These are phyloP conservation scores for Rhizopogon roseolus DNA, from an alignment of 768 basidiomycete genomes.

Conservation along the genomic window DNA sequence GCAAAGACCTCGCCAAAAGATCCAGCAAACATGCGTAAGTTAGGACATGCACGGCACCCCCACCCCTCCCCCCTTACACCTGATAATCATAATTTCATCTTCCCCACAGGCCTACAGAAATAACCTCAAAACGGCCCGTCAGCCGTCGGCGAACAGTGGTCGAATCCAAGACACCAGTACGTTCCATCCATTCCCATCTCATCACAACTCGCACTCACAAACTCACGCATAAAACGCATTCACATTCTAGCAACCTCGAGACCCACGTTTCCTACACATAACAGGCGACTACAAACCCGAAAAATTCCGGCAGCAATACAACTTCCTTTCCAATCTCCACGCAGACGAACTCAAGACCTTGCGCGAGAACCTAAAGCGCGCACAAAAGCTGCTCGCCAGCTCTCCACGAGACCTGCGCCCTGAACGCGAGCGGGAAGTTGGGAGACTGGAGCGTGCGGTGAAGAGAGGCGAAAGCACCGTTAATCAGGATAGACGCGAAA, in stretches of 20 bases:
- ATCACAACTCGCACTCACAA: neutral
- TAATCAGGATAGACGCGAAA: slow-evolving; percentile 65
- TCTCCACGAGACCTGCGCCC: slow-evolving; percentile 56
- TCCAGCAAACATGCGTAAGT: slow-evolving; percentile 83
- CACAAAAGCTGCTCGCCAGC: slow-evolving; percentile 55
- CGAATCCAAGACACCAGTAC: slow-evolving; percentile 59
- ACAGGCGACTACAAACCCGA: slow-evolving; percentile 63
- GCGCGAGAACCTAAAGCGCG: slow-evolving; percentile 60
- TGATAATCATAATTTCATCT: neutral
- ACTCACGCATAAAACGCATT: neutral
- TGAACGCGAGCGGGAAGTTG: slow-evolving; percentile 65
- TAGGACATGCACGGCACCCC: slow-evolving; percentile 13
- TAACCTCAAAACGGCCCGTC: slow-evolving; percentile 83
- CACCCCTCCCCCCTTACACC: neutral
- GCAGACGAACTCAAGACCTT: slow-evolving; percentile 60
- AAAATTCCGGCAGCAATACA: slow-evolving; percentile 67
- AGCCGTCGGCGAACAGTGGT: slow-evolving; percentile 66
- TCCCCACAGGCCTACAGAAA: slow-evolving; percentile 62
- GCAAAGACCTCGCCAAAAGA: slow-evolving; percentile 52
- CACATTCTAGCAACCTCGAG: slow-evolving; percentile 59
- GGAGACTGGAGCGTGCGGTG: slow-evolving; percentile 64
- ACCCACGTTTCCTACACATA: slow-evolving; percentile 80
- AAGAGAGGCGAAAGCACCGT: slow-evolving; percentile 76
- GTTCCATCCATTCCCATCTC: slow-evolving; percentile 18
- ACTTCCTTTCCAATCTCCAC: slow-evolving; percentile 68